Base-by-base conservation (phyloP, 805 yeast genomes). In the Lipomyces japonicus region DNA sequence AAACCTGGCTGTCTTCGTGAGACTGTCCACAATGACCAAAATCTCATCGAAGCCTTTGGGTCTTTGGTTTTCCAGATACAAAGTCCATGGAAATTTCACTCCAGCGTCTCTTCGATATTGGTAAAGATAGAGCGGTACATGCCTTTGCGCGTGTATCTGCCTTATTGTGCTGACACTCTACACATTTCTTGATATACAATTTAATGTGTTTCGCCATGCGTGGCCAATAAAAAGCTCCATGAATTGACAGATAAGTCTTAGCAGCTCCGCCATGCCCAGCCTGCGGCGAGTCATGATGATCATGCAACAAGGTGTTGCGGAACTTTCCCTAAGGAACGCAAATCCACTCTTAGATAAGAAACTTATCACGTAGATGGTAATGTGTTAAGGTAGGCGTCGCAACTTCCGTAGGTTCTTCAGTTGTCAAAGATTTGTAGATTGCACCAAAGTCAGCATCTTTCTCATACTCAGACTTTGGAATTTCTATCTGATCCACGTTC, bases 21-120 rank as follows among this genome's bases (percentile, higher is more conserved):
- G 32, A 28, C 42, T 16, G 42, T 39, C 42, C 42, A 39, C 42
- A 39, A 39, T 22, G 24, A 39, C 30, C n/a, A 12, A 39, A 16
- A 39, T n/a, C n/a, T 14, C 9, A 39, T 39, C 30, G n/a, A 12
- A 12, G n/a, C 22, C 32, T 22, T 22, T 39, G 14, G 34, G 12
- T 39, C 32, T 39, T n/a, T 31, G 34, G 42, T 21, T 16, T 18
- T 16, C n/a, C 24, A 9, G n/a, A 16, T 21, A 39, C 32, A 16
- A 39, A 39, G 22, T 39, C 42, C 25, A 39, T 39, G 7, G 42
- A 18, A 18, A 28, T 28, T 14, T 28, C 32, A 28, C 32, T n/a
- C n/a, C n/a, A n/a, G n/a, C n/a, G n/a, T n/a, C n/a, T n/a, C n/a
- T n/a, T n/a, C n/a, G n/a, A n/a, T n/a, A n/a, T n/a, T n/a, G n/a